Evolutionary conservation across 2,329 filamentous ascomycete genomes (phyloP).

Genomic region (Orbilia brochopaga): DNA sequence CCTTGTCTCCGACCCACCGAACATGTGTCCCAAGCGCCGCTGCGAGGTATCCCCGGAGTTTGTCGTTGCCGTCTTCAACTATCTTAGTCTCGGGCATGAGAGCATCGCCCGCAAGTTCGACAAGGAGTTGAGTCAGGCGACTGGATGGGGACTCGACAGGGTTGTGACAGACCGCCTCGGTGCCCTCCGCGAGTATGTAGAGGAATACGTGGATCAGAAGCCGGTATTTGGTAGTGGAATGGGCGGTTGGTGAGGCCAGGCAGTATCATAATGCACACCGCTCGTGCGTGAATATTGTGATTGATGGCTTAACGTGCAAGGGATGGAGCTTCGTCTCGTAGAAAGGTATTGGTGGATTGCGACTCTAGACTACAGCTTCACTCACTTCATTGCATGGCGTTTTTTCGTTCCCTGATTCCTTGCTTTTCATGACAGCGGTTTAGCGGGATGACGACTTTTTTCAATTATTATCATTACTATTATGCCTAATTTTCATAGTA

Average conservation of each 20-base stretch:
- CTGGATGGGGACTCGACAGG: constrained; percentile 50
- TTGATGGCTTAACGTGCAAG: neutral
- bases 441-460: too few relatives aligned
- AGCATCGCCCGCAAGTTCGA: constrained; percentile 54
- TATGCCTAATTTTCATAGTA: too few relatives aligned
- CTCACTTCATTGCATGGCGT: too few relatives aligned
- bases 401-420: too few relatives aligned
- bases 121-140: constrained; percentile 52
- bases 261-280: neutral
- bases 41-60: constrained; percentile 53
- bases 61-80: constrained; percentile 53
- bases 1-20: constrained; percentile 30
- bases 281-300: neutral
- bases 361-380: too few relatives aligned
- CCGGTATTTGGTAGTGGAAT: constrained; percentile 53
- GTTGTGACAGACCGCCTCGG: constrained; percentile 52
- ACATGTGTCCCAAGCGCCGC: constrained; percentile 32
- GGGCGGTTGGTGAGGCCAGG: constrained; percentile 35
- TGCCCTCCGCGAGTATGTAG: constrained; percentile 54
- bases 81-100: constrained; percentile 54
- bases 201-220: constrained; percentile 53
- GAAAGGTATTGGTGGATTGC: too few relatives aligned
- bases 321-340: too few relatives aligned
- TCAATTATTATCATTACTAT: too few relatives aligned
- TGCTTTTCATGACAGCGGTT: too few relatives aligned